Evolutionary conservation across 768 basidiomycete genomes (phyloP).

Genomic region (Calocybe gangraenosa): DNA sequence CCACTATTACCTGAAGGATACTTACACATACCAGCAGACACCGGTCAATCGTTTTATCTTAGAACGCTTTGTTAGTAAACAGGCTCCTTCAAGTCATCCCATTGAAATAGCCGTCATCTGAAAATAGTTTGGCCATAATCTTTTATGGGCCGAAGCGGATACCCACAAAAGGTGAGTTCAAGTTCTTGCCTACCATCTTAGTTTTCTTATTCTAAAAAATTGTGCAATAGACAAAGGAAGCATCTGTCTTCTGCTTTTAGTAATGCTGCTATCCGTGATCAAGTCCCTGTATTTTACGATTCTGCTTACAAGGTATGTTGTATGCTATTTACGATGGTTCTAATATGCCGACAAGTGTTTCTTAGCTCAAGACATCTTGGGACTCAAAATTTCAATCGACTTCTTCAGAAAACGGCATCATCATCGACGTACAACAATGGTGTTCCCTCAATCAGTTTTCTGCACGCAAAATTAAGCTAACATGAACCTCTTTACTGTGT

Average conservation of each 20-base stretch:
- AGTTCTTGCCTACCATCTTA: not conserved
- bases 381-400: not conserved
- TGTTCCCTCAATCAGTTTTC: not conserved
- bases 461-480: not conserved
- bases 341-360: too few species aligned
- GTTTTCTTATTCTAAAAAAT: not conserved
- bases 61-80: too few species aligned
- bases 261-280: slow-evolving; percentile 32
- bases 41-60: slow-evolving; percentile 22
- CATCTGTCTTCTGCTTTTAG: slow-evolving; percentile 37
- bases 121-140: slow-evolving; percentile 28
- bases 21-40: slow-evolving; percentile 14
- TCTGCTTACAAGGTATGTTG: slow-evolving; percentile 35
- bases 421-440: slow-evolving; percentile 1
- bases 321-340: too few species aligned
- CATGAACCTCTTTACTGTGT: too few species aligned
- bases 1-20: slow-evolving; percentile 19
- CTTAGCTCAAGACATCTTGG: not conserved
- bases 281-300: slow-evolving; percentile 34
- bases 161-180: slow-evolving; percentile 20
- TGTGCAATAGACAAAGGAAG: slow-evolving; percentile 26
- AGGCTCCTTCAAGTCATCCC: too few species aligned
- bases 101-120: too few species aligned
- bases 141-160: slow-evolving; percentile 31
- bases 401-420: not conserved